Conservation (phyloP, 768 basidiomycete species). For the Pholiota molesta region DNA sequence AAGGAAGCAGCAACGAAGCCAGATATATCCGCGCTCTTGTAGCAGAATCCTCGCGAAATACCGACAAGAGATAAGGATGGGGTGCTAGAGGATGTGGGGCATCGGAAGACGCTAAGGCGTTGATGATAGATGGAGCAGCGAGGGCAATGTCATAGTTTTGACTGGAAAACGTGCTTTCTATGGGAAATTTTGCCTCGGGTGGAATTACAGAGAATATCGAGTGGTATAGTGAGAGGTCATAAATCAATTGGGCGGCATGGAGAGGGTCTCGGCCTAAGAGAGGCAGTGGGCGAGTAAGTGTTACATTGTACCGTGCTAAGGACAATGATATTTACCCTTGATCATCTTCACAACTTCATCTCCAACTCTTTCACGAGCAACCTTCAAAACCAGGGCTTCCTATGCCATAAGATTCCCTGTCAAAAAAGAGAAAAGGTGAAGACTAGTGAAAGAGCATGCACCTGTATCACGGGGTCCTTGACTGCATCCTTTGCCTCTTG, state of each 20-base stretch:
- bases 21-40: conserved; percentile 72
- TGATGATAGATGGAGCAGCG: conserved; percentile 61
- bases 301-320: neutral
- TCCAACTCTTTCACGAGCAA: conserved; percentile 89
- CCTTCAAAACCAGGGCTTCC: conserved; percentile 76
- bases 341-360: conserved; percentile 96
- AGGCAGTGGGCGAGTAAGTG: neutral
- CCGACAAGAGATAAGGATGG: conserved; percentile 50
- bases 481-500: conserved; percentile 66
- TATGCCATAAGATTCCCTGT: conserved; percentile 24
- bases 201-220: conserved; percentile 65
- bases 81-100: conserved; percentile 39
- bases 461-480: conserved; percentile 65
- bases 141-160: conserved; percentile 47
- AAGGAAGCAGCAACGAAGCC: conserved; percentile 77
- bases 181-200: conserved; percentile 37
- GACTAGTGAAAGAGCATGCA: conserved; percentile 22
- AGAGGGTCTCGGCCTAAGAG: conserved; percentile 74
- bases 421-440: conserved; percentile 1
- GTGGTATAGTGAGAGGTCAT: conserved; percentile 69
- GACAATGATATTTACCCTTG: conserved; percentile 51
- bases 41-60: conserved; percentile 38
- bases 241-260: conserved; percentile 73
- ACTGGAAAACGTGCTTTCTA: conserved; percentile 43
- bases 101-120: conserved; percentile 42